These are phyloP conservation scores for Blyttiomyces sp. DNA, from an alignment of 371 early-diverging fungal species.

Conservation along the genomic window DNA sequence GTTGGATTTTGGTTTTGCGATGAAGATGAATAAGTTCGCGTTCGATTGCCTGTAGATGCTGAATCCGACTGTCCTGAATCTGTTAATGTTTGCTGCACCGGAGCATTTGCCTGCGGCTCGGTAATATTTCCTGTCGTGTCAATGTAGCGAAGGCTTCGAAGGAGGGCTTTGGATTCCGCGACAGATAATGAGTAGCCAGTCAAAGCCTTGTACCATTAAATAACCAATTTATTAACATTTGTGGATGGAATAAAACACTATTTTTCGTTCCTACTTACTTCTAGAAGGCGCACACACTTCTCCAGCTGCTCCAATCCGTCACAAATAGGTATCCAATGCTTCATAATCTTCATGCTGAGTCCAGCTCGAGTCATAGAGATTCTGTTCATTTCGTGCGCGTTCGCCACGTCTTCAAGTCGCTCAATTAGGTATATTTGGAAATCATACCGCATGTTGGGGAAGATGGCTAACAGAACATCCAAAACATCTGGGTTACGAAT, in stretches of 20 bases:
- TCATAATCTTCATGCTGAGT: slow-evolving; percentile 19
- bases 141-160: slow-evolving; percentile 22
- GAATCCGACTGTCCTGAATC: background rate
- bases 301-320: slow-evolving; percentile 23
- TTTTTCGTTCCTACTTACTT: slow-evolving; percentile 6
- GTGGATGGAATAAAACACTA: too few relatives aligned
- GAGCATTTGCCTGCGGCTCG: background rate
- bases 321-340: slow-evolving; percentile 15
- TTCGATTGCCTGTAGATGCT: background rate
- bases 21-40: slow-evolving; percentile 5
- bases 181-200: slow-evolving; percentile 33
- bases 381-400: slow-evolving; percentile 34
- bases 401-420: slow-evolving; percentile 19
- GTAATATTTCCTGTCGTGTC: too few relatives aligned
- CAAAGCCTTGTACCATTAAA: too few relatives aligned
- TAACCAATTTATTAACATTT: too few relatives aligned
- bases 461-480: slow-evolving; percentile 21
- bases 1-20: background rate
- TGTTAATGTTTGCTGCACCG: background rate
- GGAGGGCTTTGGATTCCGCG: slow-evolving; percentile 31
- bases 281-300: slow-evolving; percentile 18
- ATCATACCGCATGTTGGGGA: slow-evolving; percentile 4
- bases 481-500: slow-evolving; percentile 34
- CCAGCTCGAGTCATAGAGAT: slow-evolving; percentile 29
- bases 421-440: slow-evolving; percentile 17